Percentiles rank a stretch among this genome's conserved stretches.
Conservation (phyloP, 2,329 filamentous ascomycete species). For the Colletotrichum sojae region DNA sequence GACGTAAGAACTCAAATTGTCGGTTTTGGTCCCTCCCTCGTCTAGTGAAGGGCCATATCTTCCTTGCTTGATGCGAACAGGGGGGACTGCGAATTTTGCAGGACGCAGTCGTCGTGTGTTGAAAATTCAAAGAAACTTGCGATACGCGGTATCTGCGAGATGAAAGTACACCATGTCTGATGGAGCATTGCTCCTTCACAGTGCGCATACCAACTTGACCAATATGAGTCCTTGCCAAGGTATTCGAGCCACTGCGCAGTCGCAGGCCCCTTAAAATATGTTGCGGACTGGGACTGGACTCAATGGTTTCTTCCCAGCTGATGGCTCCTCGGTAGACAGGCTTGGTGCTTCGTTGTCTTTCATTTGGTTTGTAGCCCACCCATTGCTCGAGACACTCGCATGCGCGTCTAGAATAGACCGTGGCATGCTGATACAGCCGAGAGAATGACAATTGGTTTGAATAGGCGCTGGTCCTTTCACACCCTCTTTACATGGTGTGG, state of each 20-base stretch:
- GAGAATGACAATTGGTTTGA: constrained; percentile 16
- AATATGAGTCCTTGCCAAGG: too few species aligned
- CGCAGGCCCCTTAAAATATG: too few species aligned
- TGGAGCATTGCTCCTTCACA: too few species aligned
- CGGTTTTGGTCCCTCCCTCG: constrained; percentile 1
- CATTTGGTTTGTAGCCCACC: constrained; percentile 3
- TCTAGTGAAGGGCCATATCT: constrained; percentile 3
- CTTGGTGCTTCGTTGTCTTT: too few species aligned
- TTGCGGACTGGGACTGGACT: too few species aligned
- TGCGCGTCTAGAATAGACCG: constrained; percentile 16
- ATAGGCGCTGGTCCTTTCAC: constrained; percentile 19
- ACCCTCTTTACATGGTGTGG: constrained; percentile 2
- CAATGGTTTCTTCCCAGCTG: neutral
- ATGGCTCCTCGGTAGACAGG: neutral
- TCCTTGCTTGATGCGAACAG: neutral
- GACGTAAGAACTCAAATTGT: constrained; percentile 23
- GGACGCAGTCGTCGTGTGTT: too few species aligned
- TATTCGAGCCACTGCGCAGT: too few species aligned
- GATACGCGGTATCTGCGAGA: too few species aligned
- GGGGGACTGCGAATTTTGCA: too few species aligned
- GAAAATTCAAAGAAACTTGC: too few species aligned
- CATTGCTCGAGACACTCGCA: constrained; percentile 6
- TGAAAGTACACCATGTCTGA: too few species aligned
- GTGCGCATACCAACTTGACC: too few species aligned
- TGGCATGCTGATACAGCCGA: neutral